These are phyloP conservation scores for Gossypium davidsonii DNA, from an alignment of 441 rosid genomes.

Conservation along the genomic window DNA sequence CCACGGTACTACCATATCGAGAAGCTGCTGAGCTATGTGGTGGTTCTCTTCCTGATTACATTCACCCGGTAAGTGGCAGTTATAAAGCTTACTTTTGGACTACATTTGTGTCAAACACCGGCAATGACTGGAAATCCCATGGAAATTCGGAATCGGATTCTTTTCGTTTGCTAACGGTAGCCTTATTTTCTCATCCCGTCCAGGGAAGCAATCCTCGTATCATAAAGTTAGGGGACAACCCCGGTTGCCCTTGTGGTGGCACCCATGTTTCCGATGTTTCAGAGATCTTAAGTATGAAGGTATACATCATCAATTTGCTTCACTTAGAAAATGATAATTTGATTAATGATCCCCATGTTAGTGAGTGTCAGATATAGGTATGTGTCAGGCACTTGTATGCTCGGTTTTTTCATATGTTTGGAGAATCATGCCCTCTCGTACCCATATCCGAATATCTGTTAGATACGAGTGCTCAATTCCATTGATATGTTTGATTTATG, in stretches of 20 bases:
- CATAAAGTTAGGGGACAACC: constrained; percentile 50
- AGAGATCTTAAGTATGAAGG: constrained; percentile 65
- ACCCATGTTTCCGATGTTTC: constrained; percentile 72
- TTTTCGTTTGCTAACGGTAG: neutral
- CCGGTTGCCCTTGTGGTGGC: constrained; percentile 83
- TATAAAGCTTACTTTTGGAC: neutral
- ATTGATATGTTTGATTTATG: neutral
- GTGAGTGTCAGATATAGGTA: neutral
- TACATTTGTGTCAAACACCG: neutral
- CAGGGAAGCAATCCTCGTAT: constrained; percentile 80
- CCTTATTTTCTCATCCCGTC: constrained; percentile 15
- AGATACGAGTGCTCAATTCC: neutral
- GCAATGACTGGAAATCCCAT: neutral
- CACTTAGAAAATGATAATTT: neutral
- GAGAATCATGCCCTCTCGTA: neutral
- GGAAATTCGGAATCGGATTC: neutral
- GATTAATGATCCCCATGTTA: neutral
- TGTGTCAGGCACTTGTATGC: neutral
- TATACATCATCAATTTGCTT: constrained; percentile 16
- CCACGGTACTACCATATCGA: constrained; percentile 46
- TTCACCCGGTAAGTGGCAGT: constrained; percentile 39
- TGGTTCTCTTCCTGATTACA: constrained; percentile 76
- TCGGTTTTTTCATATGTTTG: neutral
- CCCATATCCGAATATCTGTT: neutral
- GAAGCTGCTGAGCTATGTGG: constrained; percentile 66